phyloP scores from a whole-genome alignment of 2,329 filamentous ascomycete genomes.

The Lizonia empirigonia region DNA sequence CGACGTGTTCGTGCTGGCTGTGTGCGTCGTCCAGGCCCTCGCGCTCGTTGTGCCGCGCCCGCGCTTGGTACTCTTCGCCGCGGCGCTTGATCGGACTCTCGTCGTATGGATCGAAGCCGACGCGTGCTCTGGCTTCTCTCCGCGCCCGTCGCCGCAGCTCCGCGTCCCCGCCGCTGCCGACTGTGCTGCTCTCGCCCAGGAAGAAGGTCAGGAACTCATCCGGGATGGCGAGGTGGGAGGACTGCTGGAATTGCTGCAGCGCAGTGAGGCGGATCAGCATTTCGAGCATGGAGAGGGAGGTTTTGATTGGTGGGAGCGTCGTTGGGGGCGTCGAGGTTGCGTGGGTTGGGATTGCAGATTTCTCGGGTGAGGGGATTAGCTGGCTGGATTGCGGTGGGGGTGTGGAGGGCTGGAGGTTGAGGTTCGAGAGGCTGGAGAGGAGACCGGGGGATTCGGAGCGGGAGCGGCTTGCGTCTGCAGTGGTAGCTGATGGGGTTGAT shows the following conservation, averaged over 20 bases:
- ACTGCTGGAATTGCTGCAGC: constrained; percentile 90
- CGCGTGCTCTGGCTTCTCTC: constrained; percentile 63
- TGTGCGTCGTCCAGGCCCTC: constrained; percentile 11
- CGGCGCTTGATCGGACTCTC: constrained; percentile 70
- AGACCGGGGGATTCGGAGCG: constrained; percentile 51
- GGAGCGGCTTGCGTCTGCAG: constrained; percentile 20
- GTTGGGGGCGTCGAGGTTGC: constrained; percentile 20
- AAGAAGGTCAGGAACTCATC: constrained; percentile 92
- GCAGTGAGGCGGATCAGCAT: constrained; percentile 85
- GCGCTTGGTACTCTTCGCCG: constrained; percentile 68
- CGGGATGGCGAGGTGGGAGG: constrained; percentile 84
- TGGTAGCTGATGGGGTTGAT: constrained; percentile 22
- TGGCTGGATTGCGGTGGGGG: constrained; percentile 20
- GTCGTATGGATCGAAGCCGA: constrained; percentile 75
- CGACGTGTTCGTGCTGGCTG: neutral
- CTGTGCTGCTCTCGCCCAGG: constrained; percentile 70
- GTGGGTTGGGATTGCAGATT: constrained; percentile 20
- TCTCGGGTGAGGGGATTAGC: constrained; percentile 34
- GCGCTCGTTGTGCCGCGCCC: constrained; percentile 14
- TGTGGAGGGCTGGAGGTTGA: constrained; percentile 50
- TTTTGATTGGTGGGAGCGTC: constrained; percentile 60
- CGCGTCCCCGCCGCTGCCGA: constrained; percentile 67
- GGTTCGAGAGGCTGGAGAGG: constrained; percentile 52
- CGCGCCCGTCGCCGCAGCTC: constrained; percentile 65
- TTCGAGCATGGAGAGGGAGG: constrained; percentile 80